Percentiles rank a stretch among this genome's conserved stretches.
Evolutionary conservation across 2,329 filamentous ascomycete genomes (phyloP).

Genomic region (Helotiales sp.): DNA sequence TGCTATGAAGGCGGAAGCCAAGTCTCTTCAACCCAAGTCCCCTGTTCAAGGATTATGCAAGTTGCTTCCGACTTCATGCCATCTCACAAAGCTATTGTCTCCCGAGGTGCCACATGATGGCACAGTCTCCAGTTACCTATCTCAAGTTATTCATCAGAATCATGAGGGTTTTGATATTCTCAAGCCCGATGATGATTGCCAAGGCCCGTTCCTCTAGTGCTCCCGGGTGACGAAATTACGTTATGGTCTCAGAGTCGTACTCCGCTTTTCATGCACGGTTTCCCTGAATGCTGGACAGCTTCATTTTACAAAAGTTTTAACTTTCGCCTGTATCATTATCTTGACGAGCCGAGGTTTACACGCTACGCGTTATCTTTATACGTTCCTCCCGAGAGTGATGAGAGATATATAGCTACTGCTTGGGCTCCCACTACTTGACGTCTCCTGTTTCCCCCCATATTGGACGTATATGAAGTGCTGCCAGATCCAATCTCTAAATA

Average conservation of each 20-base stretch:
- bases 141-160: neutral
- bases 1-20: neutral
- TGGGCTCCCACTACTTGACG: neutral
- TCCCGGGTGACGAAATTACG: slow-evolving; percentile 12
- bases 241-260: slow-evolving; percentile 7
- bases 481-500: too few relatives aligned
- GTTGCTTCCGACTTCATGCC: neutral
- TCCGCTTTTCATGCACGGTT: slow-evolving; percentile 13
- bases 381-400: neutral
- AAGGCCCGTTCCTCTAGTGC: slow-evolving; percentile 2
- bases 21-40: neutral
- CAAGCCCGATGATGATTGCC: neutral
- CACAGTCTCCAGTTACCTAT: neutral
- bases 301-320: slow-evolving; percentile 24
- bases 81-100: too few relatives aligned
- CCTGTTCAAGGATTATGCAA: too few relatives aligned
- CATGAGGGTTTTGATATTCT: neutral
- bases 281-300: slow-evolving; percentile 21
- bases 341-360: slow-evolving; percentile 15
- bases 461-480: neutral
- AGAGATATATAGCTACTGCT: neutral
- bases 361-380: slow-evolving; percentile 10
- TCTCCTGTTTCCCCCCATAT: neutral
- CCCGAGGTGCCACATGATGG: too few relatives aligned
- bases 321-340: slow-evolving; percentile 9